Evolutionary conservation across 305 asterid species (phyloP).

Genomic region (Fraxinus floribunda): DNA sequence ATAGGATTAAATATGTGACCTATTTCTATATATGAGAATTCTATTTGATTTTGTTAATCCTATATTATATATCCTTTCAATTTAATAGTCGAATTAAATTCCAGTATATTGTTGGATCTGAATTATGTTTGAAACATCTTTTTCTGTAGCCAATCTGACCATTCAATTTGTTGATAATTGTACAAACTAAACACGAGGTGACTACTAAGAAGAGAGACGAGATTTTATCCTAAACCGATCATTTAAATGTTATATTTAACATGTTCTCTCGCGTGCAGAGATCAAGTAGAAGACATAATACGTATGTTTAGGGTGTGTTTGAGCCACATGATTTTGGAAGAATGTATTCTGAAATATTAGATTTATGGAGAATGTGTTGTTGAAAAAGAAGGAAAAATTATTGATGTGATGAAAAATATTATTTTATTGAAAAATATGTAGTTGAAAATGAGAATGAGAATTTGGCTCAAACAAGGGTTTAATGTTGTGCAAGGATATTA

Average conservation of each 20-base stretch:
- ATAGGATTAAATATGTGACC: not conserved
- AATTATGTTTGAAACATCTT: not conserved
- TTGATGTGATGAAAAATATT: no score
- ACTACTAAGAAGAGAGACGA: not conserved
- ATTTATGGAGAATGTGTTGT: no score
- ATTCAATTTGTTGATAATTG: not conserved
- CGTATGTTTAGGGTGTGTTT: not conserved
- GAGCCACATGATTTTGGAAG: no score
- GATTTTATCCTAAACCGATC: not conserved
- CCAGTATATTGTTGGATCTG: not conserved
- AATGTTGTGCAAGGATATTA: not conserved
- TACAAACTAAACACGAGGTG: not conserved
- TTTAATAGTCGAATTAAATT: not conserved
- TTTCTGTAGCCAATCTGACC: not conserved
- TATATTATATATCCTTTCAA: not conserved
- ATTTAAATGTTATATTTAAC: not conserved
- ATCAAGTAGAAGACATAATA: not conserved
- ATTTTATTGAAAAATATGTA: no score
- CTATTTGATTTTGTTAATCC: not conserved
- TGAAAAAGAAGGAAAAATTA: no score
- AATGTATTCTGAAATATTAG: no score
- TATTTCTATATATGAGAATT: not conserved
- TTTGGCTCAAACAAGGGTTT: no score
- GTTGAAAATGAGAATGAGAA: no score
- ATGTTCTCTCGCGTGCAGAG: not conserved